Percentiles rank a stretch among this genome's conserved stretches.
These are phyloP conservation scores for Sporisorium graminicola DNA, from an alignment of 1,284 basidiomycete genomes.

Conservation along the genomic window DNA sequence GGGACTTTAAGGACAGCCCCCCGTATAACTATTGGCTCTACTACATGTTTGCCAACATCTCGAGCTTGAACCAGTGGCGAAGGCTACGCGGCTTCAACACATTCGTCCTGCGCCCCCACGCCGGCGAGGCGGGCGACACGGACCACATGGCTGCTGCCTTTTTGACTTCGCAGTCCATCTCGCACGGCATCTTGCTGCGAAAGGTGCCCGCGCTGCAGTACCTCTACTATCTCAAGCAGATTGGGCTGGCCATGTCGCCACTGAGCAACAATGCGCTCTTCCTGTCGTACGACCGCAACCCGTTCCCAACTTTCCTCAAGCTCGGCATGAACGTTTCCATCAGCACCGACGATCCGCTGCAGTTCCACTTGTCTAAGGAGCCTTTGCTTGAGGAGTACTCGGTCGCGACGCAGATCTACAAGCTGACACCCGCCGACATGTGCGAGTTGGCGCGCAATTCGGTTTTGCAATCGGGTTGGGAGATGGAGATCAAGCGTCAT, in stretches of 20 bases:
- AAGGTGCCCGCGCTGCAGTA: slow-evolving; percentile 88
- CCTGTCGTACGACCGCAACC: slow-evolving; percentile 95
- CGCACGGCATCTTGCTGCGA: slow-evolving; percentile 95
- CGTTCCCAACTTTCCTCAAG: slow-evolving; percentile 96
- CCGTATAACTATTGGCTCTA: slow-evolving; percentile 94
- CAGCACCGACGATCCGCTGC: slow-evolving; percentile 89
- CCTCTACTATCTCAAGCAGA: slow-evolving; percentile 78
- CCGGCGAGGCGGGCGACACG: slow-evolving; percentile 97
- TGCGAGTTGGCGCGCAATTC: slow-evolving; percentile 94
- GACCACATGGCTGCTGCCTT: slow-evolving; percentile 96
- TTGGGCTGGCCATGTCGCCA: slow-evolving; percentile 89
- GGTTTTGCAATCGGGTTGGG: slow-evolving; percentile 95
- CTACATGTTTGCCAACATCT: slow-evolving; percentile 97
- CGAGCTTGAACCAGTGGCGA: slow-evolving; percentile 94
- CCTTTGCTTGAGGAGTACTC: slow-evolving; percentile 97
- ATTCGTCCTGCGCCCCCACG: slow-evolving; percentile 95
- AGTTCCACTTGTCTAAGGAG: slow-evolving; percentile 73
- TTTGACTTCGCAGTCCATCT: slow-evolving; percentile 96
- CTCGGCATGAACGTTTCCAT: slow-evolving; percentile 95
- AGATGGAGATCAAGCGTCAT: slow-evolving; percentile 98
- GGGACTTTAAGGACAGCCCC: slow-evolving; percentile 90
- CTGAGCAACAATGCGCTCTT: slow-evolving; percentile 98
- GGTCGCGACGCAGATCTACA: slow-evolving; percentile 80
- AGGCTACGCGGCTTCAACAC: slow-evolving; percentile 86
- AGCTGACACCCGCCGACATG: slow-evolving; percentile 72